phyloP scores from a whole-genome alignment of 345 rosid genomes.

The Melaleuca alternifolia region DNA sequence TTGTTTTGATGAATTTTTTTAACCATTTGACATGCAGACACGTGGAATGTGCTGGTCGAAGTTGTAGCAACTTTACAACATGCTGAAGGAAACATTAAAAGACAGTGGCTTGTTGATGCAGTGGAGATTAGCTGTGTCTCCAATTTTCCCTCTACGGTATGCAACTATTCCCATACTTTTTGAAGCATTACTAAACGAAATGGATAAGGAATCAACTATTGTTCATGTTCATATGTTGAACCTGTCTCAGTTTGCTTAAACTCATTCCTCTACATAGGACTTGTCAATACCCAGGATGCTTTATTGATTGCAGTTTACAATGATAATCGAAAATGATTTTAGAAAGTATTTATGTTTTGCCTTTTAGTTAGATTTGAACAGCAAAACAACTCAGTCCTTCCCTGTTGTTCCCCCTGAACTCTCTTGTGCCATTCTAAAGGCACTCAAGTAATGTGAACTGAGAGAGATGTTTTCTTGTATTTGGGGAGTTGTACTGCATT shows the following conservation, averaged over 20 bases:
- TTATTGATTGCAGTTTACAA: neutral
- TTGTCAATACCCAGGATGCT: neutral
- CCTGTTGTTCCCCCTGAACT: neutral
- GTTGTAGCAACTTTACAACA: constrained; percentile 56
- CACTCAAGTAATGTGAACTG: neutral
- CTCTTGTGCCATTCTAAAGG: neutral
- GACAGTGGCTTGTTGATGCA: constrained; percentile 83
- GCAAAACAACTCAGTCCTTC: neutral
- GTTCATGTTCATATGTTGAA: neutral
- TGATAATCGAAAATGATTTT: neutral
- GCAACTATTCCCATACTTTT: neutral
- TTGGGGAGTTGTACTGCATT: neutral
- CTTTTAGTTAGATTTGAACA: neutral
- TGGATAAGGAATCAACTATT: neutral
- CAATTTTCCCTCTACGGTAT: constrained; percentile 73
- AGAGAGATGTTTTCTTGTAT: neutral
- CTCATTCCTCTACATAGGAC: neutral
- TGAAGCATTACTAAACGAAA: neutral
- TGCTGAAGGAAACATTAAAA: constrained; percentile 59
- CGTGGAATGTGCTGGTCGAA: constrained; percentile 66
- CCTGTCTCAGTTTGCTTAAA: neutral
- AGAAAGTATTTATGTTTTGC: neutral
- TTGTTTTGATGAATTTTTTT: neutral
- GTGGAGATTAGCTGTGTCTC: constrained; percentile 82
- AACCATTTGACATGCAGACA: constrained; percentile 27